Conservation (phyloP, 176 grass and related monocot genomes). For the Dendrocalamus sinicus region DNA sequence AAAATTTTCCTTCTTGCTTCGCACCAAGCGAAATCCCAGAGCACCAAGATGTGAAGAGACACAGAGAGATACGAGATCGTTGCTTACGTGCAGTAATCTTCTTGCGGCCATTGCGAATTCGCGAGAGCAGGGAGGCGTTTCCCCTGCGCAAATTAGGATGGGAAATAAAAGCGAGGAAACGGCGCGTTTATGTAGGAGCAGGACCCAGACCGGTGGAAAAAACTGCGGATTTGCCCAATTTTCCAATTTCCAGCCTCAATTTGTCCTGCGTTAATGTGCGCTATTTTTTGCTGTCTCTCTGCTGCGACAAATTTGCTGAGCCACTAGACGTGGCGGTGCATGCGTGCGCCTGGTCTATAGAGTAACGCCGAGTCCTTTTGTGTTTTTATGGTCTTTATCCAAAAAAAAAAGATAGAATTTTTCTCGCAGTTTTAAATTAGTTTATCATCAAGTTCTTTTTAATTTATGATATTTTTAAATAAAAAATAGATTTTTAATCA, state of each 20-base stretch:
- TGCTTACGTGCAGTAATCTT: background rate
- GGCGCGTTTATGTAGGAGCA: conserved; percentile 25
- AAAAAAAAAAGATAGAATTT: too few relatives aligned
- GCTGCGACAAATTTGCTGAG: background rate
- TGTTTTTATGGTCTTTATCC: too few relatives aligned
- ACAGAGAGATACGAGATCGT: background rate
- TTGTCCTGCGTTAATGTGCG: background rate
- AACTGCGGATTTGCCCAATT: background rate
- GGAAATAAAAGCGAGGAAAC: background rate
- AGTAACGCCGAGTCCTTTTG: too few relatives aligned
- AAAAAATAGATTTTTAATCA: too few relatives aligned
- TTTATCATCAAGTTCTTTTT: too few relatives aligned
- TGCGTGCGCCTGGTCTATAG: background rate
- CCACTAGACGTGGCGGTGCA: background rate
- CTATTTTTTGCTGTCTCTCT: background rate
- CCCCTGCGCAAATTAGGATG: background rate
- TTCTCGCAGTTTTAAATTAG: too few relatives aligned
- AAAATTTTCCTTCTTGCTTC: too few relatives aligned
- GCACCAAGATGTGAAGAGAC: background rate
- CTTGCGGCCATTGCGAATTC: conserved; percentile 21
- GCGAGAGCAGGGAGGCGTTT: conserved; percentile 20
- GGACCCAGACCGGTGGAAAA: background rate
- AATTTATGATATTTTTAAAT: too few relatives aligned
- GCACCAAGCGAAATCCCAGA: background rate
- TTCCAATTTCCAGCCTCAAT: background rate